Conservation (phyloP, 345 rosid genomes). For the Pelargonium nanum region DNA sequence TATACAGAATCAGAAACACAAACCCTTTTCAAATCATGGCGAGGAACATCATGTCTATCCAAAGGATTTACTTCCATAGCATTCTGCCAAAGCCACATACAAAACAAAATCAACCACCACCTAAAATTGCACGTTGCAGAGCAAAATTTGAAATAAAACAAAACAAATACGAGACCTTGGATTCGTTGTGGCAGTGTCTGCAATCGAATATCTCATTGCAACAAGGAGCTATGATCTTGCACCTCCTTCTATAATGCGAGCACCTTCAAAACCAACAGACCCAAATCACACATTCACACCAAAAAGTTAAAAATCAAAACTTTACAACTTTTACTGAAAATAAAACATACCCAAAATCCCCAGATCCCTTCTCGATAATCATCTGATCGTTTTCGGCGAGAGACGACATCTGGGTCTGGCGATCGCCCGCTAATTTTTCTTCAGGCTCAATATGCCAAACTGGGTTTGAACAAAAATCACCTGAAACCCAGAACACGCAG, state of each 20-base stretch:
- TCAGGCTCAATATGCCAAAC: neutral
- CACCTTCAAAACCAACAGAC: conserved; percentile 19
- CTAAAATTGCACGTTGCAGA: neutral
- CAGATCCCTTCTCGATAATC: conserved; percentile 9
- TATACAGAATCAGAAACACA: neutral
- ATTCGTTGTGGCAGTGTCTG: conserved; percentile 43
- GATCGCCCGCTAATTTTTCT: neutral
- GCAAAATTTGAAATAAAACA: neutral
- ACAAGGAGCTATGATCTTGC: conserved; percentile 46
- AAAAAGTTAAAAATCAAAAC: too few relatives aligned
- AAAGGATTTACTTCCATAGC: conserved; percentile 24
- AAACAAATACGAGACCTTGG: conserved; percentile 17
- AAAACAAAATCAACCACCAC: conserved; percentile 3
- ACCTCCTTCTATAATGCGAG: conserved; percentile 38
- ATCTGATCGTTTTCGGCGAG: neutral
- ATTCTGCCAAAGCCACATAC: conserved; percentile 12
- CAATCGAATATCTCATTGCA: conserved; percentile 41
- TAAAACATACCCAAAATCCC: conserved; percentile 21
- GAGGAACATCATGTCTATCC: conserved; percentile 42
- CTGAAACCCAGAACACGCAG: neutral
- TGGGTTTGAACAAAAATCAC: neutral
- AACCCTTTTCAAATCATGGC: conserved; percentile 36
- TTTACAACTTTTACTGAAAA: too few relatives aligned
- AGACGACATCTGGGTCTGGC: conserved; percentile 3
- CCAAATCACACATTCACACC: neutral